Conservation (phyloP, 2,329 filamentous ascomycete species). For the Neopestalotiopsis clavispora region DNA sequence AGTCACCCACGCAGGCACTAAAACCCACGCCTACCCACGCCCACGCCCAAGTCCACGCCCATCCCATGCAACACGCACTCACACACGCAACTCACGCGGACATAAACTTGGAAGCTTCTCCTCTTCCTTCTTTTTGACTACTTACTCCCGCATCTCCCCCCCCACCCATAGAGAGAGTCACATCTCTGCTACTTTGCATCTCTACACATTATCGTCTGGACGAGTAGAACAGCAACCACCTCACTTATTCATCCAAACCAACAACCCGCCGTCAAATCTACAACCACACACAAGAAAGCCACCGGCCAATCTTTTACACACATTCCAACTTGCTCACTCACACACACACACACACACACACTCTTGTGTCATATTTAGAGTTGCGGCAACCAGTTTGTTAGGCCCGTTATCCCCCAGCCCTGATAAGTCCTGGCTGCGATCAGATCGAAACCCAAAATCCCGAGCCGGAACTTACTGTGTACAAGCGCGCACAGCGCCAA, state of each 20-base stretch:
- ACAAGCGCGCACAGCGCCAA: constrained; percentile 14
- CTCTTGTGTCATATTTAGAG: not conserved
- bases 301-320: not conserved
- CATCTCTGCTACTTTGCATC: not conserved
- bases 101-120: not conserved
- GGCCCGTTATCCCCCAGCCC: not conserved
- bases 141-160: not conserved
- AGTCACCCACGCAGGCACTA: not conserved
- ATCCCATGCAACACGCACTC: not conserved
- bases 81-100: not conserved
- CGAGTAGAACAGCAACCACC: not conserved
- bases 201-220: not conserved
- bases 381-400: constrained; percentile 2
- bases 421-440: not conserved
- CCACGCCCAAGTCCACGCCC: not conserved
- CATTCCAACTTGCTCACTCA: not conserved
- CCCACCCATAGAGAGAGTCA: not conserved
- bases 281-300: not conserved
- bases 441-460: constrained; percentile 8
- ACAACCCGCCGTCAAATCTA: not conserved
- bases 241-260: not conserved
- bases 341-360: not conserved
- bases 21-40: not conserved
- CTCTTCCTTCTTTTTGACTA: not conserved
- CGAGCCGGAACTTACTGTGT: not conserved